Evolutionary conservation across 2,329 filamentous ascomycete species (phyloP), one percentile per base, ranked within the genome.

Genomic region (Cytospora schulzeri): DNA sequence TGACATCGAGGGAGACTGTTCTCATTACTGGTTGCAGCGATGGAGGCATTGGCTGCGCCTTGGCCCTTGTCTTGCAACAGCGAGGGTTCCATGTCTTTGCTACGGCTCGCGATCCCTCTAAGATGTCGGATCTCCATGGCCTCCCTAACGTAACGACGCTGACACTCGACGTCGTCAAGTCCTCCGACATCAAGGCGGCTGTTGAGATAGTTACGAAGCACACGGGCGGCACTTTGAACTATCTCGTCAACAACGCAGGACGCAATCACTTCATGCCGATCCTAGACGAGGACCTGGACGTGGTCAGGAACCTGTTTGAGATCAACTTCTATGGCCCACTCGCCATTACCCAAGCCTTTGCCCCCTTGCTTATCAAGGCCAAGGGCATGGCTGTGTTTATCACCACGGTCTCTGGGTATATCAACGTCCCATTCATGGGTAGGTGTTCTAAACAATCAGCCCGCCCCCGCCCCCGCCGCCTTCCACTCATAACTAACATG

Each of bases 251-350:
- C 59, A 73, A 73, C 38, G 70, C 71, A 19, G 71, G 70, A 17
- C 69, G 68, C n/a, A 72, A 71, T 41, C 71, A 71, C 54, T 70
- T 72, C 53, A 71, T 71, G 67, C 71, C 72, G 1, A 67, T 72
- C 0, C 64, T 73, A 1, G 71, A 74, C 45, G 70, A 70, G 26
- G 54, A 72, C 48, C 58, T 71, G 17, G 60, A 68, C 4, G 48
- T 22, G 12, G 65, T 68, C 29, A 70, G 67, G 45, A 35, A 68
- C 1, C 62, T 74, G 28, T 75, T 73, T 48, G 72, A 73, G 24
- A 70, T 74, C 31, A 76, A 75, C 58, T 70, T 74, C 66, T 67
- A 71, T 12, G 73, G 69, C n/a, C 69, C 70, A 0, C 68, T 76
- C 48, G 69, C 69, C 35, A 66, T 74, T 14, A 70, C 70, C 19